These are phyloP conservation scores for Flaveria trinervia DNA, from an alignment of 129 eudicot genomes.

Conservation along the genomic window DNA sequence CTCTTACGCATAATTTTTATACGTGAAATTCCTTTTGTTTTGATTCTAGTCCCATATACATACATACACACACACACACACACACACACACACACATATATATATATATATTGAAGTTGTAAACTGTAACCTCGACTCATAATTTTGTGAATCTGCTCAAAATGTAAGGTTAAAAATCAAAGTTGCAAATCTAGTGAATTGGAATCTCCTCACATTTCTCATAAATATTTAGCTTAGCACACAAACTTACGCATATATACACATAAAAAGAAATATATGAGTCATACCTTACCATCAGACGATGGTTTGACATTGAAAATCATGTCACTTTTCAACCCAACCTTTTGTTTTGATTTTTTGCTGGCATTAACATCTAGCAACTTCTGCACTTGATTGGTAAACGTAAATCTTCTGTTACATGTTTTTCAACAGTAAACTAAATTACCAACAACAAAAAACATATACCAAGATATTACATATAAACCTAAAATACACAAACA, in stretches of 20 bases:
- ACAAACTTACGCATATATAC: neutral
- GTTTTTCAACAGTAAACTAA: conserved; percentile 29
- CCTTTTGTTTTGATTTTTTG: conserved; percentile 62
- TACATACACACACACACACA: too few species aligned
- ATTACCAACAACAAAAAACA: conserved; percentile 26
- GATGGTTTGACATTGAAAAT: conserved; percentile 72
- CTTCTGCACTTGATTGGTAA: conserved; percentile 71
- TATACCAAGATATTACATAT: neutral
- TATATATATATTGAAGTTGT: too few species aligned
- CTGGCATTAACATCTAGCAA: conserved; percentile 66
- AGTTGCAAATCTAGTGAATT: neutral
- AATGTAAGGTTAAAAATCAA: too few species aligned
- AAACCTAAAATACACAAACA: too few species aligned
- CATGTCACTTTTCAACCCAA: conserved; percentile 93
- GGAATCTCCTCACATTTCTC: too few species aligned
- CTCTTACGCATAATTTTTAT: too few species aligned
- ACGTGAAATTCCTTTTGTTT: too few species aligned
- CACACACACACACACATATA: too few species aligned
- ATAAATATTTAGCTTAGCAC: too few species aligned
- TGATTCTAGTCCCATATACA: too few species aligned
- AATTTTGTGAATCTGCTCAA: too few species aligned
- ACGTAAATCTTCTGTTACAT: conserved; percentile 34
- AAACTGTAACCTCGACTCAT: too few species aligned
- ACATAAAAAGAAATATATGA: conserved; percentile 6
- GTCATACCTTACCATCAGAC: conserved; percentile 94